phyloP scores from a whole-genome alignment of 106 monocot genomes.

The Ottelia alismoides region DNA sequence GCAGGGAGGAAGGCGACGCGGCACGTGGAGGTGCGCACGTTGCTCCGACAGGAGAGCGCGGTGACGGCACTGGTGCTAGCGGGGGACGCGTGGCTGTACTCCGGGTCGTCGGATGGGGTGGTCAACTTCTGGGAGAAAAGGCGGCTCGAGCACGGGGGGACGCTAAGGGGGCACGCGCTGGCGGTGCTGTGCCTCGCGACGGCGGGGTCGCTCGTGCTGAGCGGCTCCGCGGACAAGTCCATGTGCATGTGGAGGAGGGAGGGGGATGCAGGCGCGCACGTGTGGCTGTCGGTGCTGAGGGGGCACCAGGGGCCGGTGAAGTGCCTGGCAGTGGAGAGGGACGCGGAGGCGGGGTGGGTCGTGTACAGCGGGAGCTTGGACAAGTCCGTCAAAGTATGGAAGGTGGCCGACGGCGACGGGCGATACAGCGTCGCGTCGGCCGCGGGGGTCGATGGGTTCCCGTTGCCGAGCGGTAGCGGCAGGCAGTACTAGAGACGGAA shows the following conservation, averaged over 20 bases:
- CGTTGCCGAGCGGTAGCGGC: too few species aligned
- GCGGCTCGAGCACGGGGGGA: conserved; percentile 32
- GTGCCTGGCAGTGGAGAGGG: conserved; percentile 47
- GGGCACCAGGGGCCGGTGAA: conserved; percentile 71
- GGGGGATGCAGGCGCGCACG: conserved; percentile 25
- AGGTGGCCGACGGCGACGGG: conserved; percentile 34
- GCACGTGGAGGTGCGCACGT: conserved; percentile 26
- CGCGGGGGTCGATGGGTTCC: too few species aligned
- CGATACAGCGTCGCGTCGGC: too few species aligned
- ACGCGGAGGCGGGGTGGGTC: conserved; percentile 25
- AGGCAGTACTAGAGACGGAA: too few species aligned
- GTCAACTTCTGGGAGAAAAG: conserved; percentile 55
- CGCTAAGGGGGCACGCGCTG: conserved; percentile 47
- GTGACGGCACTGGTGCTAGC: conserved; percentile 44
- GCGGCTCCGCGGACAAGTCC: conserved; percentile 72
- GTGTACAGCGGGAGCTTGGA: conserved; percentile 90
- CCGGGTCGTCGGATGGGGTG: conserved; percentile 60
- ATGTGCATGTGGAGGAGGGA: conserved; percentile 57
- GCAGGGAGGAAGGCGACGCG: conserved; percentile 3
- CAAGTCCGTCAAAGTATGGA: conserved; percentile 81
- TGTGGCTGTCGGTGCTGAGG: conserved; percentile 30
- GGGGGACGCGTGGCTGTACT: conserved; percentile 32
- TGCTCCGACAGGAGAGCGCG: conserved; percentile 58
- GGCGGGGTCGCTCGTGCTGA: conserved; percentile 36
- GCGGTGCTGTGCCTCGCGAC: conserved; percentile 73